Base-by-base conservation (phyloP, 1,284 basidiomycete genomes). In the Cutaneotrichosporon sp. region DNA sequence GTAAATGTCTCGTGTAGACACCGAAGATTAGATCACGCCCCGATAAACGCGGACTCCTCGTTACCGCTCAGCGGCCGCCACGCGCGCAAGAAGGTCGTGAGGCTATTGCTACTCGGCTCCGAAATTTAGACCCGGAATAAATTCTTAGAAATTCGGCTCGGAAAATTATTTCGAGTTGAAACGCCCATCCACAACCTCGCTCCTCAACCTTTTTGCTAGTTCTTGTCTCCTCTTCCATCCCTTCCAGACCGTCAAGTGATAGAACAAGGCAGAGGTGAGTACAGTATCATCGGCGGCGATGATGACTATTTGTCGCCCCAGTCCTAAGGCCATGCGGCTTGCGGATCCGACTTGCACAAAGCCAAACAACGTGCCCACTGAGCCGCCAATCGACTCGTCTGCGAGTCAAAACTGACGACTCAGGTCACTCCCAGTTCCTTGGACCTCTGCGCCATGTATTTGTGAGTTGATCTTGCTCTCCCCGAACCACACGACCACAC, bases 291-390 rank as follows among this genome's bases (percentile, higher is more conserved):
- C 31, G 24, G 19, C 51, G 24, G 26, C 33, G 9, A 41, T 64
- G 69, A 71, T 59, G 69, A 71, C 39, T 51, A 54, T 42, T 64
- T 71, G 70, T 72, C 70, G 70, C 70, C 70, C 70, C 70, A 72
- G 70, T 72, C 70, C 64, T 68, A 72, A 52, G 53, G 63, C 63
- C 63, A 67, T 45, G 24, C 26, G 43, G 34, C 62, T 65, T 68
- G 70, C 55, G 66, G 70, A 72, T 63, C 59, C 65, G 63, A 51
- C 46, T 25, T 52, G 60, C 54, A 63, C 59, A 54, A 52, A 65
- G 66, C 67, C 67, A 68, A 68, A 63, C 56, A 51, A 22, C 56
- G 63, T 66, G 67, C 67, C 52, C 64, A 58, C 67, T 69, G 67
- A 69, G 60, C 54, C 26, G 27, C 49, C 43, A 11, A 25, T 27